A percentile compares a stretch with the other conserved stretches of the same genome.
phyloP scores from a whole-genome alignment of 1,139 yeast genomes.

The Ashbya aceris region DNA sequence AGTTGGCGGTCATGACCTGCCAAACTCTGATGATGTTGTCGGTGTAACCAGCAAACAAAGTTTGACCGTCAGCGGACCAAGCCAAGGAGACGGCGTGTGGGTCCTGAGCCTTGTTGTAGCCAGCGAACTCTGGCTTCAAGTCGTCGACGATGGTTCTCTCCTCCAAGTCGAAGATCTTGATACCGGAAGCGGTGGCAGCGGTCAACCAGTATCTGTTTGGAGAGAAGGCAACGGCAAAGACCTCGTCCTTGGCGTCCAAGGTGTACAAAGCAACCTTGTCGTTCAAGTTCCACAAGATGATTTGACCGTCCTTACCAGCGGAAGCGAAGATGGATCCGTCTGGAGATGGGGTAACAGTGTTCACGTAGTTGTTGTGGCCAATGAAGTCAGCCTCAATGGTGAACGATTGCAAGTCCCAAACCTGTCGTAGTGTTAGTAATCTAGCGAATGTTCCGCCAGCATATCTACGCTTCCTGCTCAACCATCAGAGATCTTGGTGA shows the following conservation, averaged over 20 bases:
- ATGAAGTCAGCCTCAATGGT: slow-evolving; percentile 90
- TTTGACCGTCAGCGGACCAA: slow-evolving; percentile 99
- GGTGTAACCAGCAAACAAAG: slow-evolving; percentile 99
- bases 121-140: slow-evolving; percentile 96
- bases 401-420: slow-evolving; percentile 87
- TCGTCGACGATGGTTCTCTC: slow-evolving; percentile 94
- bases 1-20: slow-evolving; percentile 96
- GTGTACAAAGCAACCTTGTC: slow-evolving; percentile 85
- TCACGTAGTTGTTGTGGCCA: slow-evolving; percentile 99
- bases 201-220: slow-evolving; percentile 99
- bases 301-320: slow-evolving; percentile 99
- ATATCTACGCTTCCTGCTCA: background rate
- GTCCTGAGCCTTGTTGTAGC: slow-evolving; percentile 85
- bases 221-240: slow-evolving; percentile 97
- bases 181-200: slow-evolving; percentile 97
- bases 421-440: slow-evolving; percentile 11
- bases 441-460: background rate
- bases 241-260: slow-evolving; percentile 92
- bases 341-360: slow-evolving; percentile 97
- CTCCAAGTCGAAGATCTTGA: slow-evolving; percentile 97
- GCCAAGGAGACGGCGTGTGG: slow-evolving; percentile 98
- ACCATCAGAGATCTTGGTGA: slow-evolving; percentile 98
- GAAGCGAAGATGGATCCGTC: slow-evolving; percentile 99
- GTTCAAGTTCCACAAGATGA: slow-evolving; percentile 98
- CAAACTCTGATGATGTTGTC: slow-evolving; percentile 99